Percentiles rank a stretch among this genome's conserved stretches.
These are phyloP conservation scores for Cystobasidium pallidum DNA, from an alignment of 1,284 basidiomycete species.

Conservation along the genomic window DNA sequence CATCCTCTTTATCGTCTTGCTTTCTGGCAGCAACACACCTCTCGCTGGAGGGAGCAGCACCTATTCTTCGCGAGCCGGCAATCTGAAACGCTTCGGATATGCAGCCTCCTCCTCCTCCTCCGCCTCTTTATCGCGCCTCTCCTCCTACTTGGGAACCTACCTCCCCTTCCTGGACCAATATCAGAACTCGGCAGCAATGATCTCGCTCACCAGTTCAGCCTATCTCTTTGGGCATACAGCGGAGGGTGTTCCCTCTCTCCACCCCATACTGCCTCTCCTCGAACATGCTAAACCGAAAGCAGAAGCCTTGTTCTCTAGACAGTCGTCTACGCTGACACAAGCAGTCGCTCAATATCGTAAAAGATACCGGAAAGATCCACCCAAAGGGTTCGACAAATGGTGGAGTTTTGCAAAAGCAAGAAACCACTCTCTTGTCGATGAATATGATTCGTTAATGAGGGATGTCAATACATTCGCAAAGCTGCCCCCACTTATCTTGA, in stretches of 20 bases:
- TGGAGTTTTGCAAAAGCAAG: constrained; percentile 76
- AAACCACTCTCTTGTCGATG: constrained; percentile 79
- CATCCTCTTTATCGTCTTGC: constrained; percentile 26
- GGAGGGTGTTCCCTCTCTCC: constrained; percentile 45
- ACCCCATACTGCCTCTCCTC: constrained; percentile 53
- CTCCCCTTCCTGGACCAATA: constrained; percentile 34
- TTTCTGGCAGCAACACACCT: constrained; percentile 9
- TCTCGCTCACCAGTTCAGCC: constrained; percentile 32
- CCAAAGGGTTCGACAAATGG: constrained; percentile 86
- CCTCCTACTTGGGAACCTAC: constrained; percentile 37
- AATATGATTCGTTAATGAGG: constrained; percentile 78
- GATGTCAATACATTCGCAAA: constrained; percentile 82
- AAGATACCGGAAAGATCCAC: constrained; percentile 77
- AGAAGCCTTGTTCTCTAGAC: constrained; percentile 43
- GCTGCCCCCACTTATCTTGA: constrained; percentile 71
- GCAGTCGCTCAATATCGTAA: constrained; percentile 77
- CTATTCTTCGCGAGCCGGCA: neutral
- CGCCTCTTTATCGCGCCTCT: constrained; percentile 31
- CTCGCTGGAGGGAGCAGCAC: neutral
- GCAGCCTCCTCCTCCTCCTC: constrained; percentile 26
- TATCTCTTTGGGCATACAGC: constrained; percentile 44
- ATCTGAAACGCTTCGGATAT: neutral
- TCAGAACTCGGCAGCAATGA: constrained; percentile 18
- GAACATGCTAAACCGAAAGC: constrained; percentile 40
- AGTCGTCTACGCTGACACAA: constrained; percentile 53